Conservation (phyloP, 768 basidiomycete species). For the Suillus brevipes region DNA sequence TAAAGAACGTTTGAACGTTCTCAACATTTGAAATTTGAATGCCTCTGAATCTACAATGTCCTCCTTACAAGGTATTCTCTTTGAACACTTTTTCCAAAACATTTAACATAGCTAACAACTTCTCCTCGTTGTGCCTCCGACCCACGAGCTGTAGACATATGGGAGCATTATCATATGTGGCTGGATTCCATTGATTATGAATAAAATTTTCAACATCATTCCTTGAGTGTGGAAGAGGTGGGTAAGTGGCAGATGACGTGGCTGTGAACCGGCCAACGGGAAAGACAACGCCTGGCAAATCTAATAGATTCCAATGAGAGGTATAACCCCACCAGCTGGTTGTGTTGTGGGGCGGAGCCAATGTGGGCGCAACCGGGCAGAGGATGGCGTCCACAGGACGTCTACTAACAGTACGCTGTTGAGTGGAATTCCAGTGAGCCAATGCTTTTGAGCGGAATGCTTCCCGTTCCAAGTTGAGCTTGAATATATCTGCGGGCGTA, state of each 20-base stretch:
- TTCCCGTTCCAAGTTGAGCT: slow-evolving; percentile 45
- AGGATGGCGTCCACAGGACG: slow-evolving; percentile 50
- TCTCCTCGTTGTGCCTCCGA: slow-evolving; percentile 50
- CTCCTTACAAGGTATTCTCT: background rate
- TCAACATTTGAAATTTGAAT: background rate
- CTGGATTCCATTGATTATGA: slow-evolving; percentile 41
- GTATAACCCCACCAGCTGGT: slow-evolving; percentile 53
- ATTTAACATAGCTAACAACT: slow-evolving; percentile 44
- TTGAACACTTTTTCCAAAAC: slow-evolving; percentile 36
- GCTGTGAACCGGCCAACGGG: slow-evolving; percentile 42
- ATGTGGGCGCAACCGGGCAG: slow-evolving; percentile 45
- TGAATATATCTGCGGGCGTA: slow-evolving; percentile 43
- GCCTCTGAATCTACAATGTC: background rate
- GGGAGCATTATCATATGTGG: slow-evolving; percentile 44
- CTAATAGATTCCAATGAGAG: slow-evolving; percentile 53
- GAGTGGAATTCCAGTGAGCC: slow-evolving; percentile 46
- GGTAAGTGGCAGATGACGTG: slow-evolving; percentile 17
- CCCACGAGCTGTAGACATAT: slow-evolving; percentile 52
- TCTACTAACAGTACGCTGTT: slow-evolving; percentile 37
- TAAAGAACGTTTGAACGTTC: background rate
- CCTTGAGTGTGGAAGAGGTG: slow-evolving; percentile 26
- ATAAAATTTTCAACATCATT: slow-evolving; percentile 39
- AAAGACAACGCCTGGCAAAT: slow-evolving; percentile 49
- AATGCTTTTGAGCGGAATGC: slow-evolving; percentile 40
- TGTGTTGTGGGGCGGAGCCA: slow-evolving; percentile 49